Percentiles rank a stretch among this genome's conserved stretches.
These are phyloP conservation scores for Ceratobasidium sp. DNA, from an alignment of 1,284 basidiomycete genomes.

Conservation along the genomic window DNA sequence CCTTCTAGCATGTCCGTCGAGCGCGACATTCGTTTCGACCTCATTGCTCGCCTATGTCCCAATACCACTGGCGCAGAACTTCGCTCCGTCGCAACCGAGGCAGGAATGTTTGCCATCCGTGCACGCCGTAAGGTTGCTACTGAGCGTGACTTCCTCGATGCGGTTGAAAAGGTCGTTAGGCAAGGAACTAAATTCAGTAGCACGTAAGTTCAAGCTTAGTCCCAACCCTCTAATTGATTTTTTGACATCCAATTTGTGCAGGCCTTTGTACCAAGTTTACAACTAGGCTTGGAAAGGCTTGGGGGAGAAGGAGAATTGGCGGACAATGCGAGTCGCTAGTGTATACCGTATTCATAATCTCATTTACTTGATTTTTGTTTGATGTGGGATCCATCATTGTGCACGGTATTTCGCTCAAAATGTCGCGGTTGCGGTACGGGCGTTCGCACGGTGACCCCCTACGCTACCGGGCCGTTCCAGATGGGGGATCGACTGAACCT, in stretches of 20 bases:
- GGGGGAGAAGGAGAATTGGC: not conserved
- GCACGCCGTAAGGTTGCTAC: slow-evolving; percentile 97
- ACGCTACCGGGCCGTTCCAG: too few species aligned
- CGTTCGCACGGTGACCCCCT: too few species aligned
- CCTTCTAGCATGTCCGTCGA: slow-evolving; percentile 92
- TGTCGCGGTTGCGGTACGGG: too few species aligned
- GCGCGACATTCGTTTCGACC: slow-evolving; percentile 96
- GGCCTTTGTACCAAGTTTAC: slow-evolving; percentile 62
- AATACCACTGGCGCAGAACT: slow-evolving; percentile 99
- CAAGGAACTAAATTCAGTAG: slow-evolving; percentile 97
- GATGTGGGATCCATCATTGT: too few species aligned
- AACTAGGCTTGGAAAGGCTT: slow-evolving; percentile 49
- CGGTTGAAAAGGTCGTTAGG: slow-evolving; percentile 97
- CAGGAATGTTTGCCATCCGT: slow-evolving; percentile 99
- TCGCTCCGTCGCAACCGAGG: slow-evolving; percentile 97
- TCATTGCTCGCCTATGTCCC: slow-evolving; percentile 96
- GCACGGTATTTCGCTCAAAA: too few species aligned
- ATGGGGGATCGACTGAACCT: too few species aligned
- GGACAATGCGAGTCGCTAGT: slow-evolving; percentile 34
- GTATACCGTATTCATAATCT: slow-evolving; percentile 43
- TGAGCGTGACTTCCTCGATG: slow-evolving; percentile 97
- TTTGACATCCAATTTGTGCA: slow-evolving; percentile 46
- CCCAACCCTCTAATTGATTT: not conserved
- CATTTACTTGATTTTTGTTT: slow-evolving; percentile 13
- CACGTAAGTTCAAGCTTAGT: slow-evolving; percentile 69